Conservation (phyloP, 805 yeast species). For the Ogataea sp. region DNA sequence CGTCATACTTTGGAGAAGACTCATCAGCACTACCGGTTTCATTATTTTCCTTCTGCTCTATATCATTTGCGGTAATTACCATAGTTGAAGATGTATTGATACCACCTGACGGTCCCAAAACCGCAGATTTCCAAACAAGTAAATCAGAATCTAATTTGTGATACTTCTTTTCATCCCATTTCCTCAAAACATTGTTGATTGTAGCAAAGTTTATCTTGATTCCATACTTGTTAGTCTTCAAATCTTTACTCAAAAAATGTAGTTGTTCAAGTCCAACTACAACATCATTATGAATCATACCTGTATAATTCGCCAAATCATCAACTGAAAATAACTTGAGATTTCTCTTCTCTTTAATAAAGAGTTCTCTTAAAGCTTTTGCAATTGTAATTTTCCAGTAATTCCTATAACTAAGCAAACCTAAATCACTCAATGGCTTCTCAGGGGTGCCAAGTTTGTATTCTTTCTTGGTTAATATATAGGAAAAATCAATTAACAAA, state of each 20-base stretch:
- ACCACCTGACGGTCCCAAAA: slow-evolving; percentile 84
- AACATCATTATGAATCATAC: slow-evolving; percentile 83
- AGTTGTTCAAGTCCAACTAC: slow-evolving; percentile 79
- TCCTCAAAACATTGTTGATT: slow-evolving; percentile 33
- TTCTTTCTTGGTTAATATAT: slow-evolving; percentile 67
- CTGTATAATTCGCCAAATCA: slow-evolving; percentile 60
- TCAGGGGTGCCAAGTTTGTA: slow-evolving; percentile 88
- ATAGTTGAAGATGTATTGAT: slow-evolving; percentile 53
- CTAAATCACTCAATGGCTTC: slow-evolving; percentile 84
- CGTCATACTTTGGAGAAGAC: slow-evolving; percentile 11
- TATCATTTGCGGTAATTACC: slow-evolving; percentile 20
- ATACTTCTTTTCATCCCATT: slow-evolving; percentile 50
- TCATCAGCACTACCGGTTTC: slow-evolving; percentile 2
- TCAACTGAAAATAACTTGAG: slow-evolving; percentile 41
- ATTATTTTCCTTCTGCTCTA: background rate
- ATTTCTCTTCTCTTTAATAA: slow-evolving; percentile 1
- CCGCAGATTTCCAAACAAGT: slow-evolving; percentile 73
- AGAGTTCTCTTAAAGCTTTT: slow-evolving; percentile 27
- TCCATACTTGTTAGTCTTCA: slow-evolving; percentile 38
- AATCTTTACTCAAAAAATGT: slow-evolving; percentile 46
- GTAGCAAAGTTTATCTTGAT: slow-evolving; percentile 40
- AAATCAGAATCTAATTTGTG: slow-evolving; percentile 41
- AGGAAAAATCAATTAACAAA: slow-evolving; percentile 82
- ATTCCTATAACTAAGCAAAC: slow-evolving; percentile 74
- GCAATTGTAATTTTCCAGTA: slow-evolving; percentile 77